A percentile compares a stretch with the other conserved stretches of the same genome.
These are phyloP conservation scores for Crotalaria pallida DNA, from an alignment of 306 rosid genomes.

Conservation along the genomic window DNA sequence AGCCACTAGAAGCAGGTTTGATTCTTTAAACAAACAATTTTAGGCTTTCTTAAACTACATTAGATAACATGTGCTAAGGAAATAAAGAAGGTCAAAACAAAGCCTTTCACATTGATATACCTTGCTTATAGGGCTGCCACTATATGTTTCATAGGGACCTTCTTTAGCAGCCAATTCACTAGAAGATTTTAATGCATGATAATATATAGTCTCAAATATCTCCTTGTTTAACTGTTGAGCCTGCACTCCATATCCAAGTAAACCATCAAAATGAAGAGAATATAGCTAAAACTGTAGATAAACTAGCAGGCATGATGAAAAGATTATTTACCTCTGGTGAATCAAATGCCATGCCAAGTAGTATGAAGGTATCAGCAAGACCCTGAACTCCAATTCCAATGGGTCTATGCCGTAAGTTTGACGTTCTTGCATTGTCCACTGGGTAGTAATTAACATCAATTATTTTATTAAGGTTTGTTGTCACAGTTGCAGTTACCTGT, in stretches of 20 bases:
- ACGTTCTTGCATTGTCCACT: conserved; percentile 70
- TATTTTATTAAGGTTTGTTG: conserved; percentile 78
- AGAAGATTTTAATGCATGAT: conserved; percentile 74
- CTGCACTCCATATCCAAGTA: conserved; percentile 34
- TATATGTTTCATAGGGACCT: conserved; percentile 77
- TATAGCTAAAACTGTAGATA: not conserved
- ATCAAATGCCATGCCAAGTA: conserved; percentile 94
- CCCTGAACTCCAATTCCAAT: conserved; percentile 99
- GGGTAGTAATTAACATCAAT: conserved; percentile 94
- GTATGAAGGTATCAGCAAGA: conserved; percentile 91
- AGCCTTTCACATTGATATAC: conserved; percentile 24
- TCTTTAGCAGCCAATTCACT: conserved; percentile 65
- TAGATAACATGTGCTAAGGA: not conserved
- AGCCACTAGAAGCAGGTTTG: not conserved
- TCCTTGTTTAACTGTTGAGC: conserved; percentile 93
- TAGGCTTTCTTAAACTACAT: not conserved
- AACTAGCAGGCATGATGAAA: not conserved
- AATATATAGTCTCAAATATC: conserved; percentile 88
- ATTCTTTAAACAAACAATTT: not conserved
- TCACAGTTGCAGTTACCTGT: conserved; percentile 66
- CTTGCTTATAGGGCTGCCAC: conserved; percentile 84
- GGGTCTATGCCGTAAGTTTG: conserved; percentile 87
- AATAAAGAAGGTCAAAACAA: not conserved
- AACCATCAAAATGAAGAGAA: conserved; percentile 1
- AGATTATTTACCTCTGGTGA: conserved; percentile 68